Evolutionary conservation across 139 green algal species (phyloP), one percentile per base, ranked within the genome.

Genomic region (Coccomyxa sp.): DNA sequence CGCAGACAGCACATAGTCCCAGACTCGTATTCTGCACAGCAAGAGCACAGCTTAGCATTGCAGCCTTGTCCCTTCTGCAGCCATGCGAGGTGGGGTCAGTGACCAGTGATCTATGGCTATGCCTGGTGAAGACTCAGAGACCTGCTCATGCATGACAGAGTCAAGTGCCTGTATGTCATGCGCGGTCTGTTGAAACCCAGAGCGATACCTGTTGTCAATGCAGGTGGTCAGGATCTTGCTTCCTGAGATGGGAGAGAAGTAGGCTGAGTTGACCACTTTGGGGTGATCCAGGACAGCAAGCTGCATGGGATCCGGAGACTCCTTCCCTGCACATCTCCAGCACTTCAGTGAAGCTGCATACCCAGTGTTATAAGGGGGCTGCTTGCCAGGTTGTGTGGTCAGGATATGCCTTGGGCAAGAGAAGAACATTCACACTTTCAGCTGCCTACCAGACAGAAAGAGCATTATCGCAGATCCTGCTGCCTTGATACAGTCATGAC

Each of bases 211-310:
- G 85, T 98, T 98, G 86, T 98, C 94, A 50, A 82, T 97, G 89
- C 91, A 95, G 33, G 94, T 98, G 18, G 90, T 97, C 73, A 98
- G 75, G 22, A 98, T 90, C 83, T 94, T 92, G 40, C 83, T 80
- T 39, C 93, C 92, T 1, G 87, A 93, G 33, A 87, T 37, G 7
- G 95, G 93, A 34, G 81, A 91, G 79, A 97, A 98, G 79, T 90
- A 92, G 10, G 93, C 94, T 16, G 80, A 38, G 78, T 97, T 97
- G 74, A 98, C 92, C n/a, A 96, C 88, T 35, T 83, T 82, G 10
- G 68, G 74, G 72, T 95, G 91, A 36, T 78, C 40, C 38, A 90
- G 55, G 22, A 36, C 34, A 2, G 76, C 78, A 71, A 93, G 68
- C 70, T 87, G 64, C 41, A 58, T 40, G 35, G 8, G 44, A 34